Conservation (phyloP, 2,329 filamentous ascomycete genomes). For the Fonsecaea multimorphosa region DNA sequence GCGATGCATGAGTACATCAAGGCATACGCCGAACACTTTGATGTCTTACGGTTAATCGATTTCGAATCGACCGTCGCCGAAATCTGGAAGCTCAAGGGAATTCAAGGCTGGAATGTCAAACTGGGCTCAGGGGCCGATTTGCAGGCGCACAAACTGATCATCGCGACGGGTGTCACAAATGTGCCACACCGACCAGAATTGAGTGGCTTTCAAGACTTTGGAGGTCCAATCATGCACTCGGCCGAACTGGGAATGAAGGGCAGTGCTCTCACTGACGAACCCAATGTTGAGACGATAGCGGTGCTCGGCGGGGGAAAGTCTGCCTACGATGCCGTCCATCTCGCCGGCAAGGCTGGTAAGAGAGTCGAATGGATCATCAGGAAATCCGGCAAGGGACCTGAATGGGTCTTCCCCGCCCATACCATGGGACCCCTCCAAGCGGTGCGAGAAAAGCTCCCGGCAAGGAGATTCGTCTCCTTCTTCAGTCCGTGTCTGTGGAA, state of each 20-base stretch:
- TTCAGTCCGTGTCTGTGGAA: constrained; percentile 78
- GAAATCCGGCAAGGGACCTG: constrained; percentile 49
- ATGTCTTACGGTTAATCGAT: constrained; percentile 56
- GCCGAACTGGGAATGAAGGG: constrained; percentile 54
- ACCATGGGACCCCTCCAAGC: constrained; percentile 61
- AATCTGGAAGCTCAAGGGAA: constrained; percentile 52
- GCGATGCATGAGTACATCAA: constrained; percentile 64
- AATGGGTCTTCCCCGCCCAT: constrained; percentile 44
- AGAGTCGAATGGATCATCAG: constrained; percentile 54
- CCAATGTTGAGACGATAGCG: constrained; percentile 53
- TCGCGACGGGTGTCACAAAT: constrained; percentile 64
- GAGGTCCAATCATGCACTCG: constrained; percentile 57
- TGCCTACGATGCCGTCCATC: constrained; percentile 69
- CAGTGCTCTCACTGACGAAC: constrained; percentile 49
- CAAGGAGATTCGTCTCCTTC: constrained; percentile 72
- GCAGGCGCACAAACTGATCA: constrained; percentile 55
- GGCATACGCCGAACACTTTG: constrained; percentile 61
- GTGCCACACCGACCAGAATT: constrained; percentile 57
- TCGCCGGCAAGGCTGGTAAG: constrained; percentile 62
- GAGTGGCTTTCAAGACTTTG: constrained; percentile 55
- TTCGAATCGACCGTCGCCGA: constrained; percentile 60
- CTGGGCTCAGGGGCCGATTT: constrained; percentile 37
- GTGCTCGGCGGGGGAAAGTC: constrained; percentile 70
- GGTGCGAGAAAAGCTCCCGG: constrained; percentile 71
- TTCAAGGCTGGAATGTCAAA: constrained; percentile 53